phyloP scores from a whole-genome alignment of 2,329 filamentous ascomycete genomes.

The Colletotrichum sp. region DNA sequence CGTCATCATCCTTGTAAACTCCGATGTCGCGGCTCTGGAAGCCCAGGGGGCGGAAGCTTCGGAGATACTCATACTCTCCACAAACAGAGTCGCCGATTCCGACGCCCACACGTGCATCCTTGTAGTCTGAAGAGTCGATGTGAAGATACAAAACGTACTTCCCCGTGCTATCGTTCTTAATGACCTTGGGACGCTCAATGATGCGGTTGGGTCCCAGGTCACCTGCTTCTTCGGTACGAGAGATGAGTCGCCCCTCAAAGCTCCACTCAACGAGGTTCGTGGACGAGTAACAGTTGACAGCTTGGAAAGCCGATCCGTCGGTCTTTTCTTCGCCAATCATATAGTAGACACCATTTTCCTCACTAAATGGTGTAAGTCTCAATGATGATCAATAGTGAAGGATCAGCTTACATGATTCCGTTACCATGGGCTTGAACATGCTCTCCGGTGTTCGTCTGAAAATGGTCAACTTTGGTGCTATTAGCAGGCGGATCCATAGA shows the following conservation, averaged over 20 bases:
- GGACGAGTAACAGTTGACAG: slow-evolving; percentile 72
- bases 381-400: background rate
- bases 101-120: slow-evolving; percentile 69
- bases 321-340: slow-evolving; percentile 75
- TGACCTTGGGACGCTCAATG: slow-evolving; percentile 71
- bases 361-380: slow-evolving; percentile 14
- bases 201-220: slow-evolving; percentile 67
- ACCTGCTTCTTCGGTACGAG: slow-evolving; percentile 49
- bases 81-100: slow-evolving; percentile 65
- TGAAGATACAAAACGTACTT: slow-evolving; percentile 76
- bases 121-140: slow-evolving; percentile 66
- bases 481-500: background rate
- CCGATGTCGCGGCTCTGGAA: slow-evolving; percentile 60
- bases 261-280: slow-evolving; percentile 68
- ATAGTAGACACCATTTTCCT: slow-evolving; percentile 65
- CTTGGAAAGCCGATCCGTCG: slow-evolving; percentile 64
- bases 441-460: slow-evolving; percentile 48
- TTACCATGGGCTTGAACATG: slow-evolving; percentile 72
- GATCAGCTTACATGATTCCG: slow-evolving; percentile 52
- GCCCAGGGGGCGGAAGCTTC: slow-evolving; percentile 38
- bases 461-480: background rate
- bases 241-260: slow-evolving; percentile 64
- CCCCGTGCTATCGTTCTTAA: slow-evolving; percentile 67
- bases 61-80: slow-evolving; percentile 54
- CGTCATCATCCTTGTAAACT: slow-evolving; percentile 66